Evolutionary conservation across 2,329 filamentous ascomycete genomes (phyloP), one percentile per base, ranked within the genome.

Genomic region (Verticillium zaregamsianum): DNA sequence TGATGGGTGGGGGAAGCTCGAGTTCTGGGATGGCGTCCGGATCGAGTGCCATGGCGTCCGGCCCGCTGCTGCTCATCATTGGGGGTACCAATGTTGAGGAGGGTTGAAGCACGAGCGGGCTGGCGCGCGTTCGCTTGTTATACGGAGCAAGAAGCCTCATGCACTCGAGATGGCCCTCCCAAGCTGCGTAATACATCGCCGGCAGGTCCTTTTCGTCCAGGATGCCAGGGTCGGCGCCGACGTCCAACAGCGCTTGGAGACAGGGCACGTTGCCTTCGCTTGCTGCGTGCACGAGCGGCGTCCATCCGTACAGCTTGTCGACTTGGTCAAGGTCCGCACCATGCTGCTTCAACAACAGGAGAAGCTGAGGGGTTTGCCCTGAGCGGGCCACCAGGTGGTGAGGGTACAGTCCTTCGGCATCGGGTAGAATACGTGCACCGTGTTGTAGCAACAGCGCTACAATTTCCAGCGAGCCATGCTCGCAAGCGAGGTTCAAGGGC

Each of bases 301-400:
- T 98, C 95, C 95, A 99, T 64, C 94, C 92, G 69, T 98, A 98
- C 17, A 99, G 82, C 76, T 97, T 98, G 75, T 99, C 95, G 35
- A 92, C 83, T 73, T 98, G 93, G 70, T 99, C 87, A 54, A 99
- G 82, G 72, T 99, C 89, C 25, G 93, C 94, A 1, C 93, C 93
- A 70, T 95, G 93, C 58, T 90, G 83, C 72, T 93, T 90, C 14
- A 99, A 81, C 45, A 97, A 81, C 15, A 93, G 79, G 12, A 98
- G 81, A 32, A 97, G 84, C 60, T 91, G 83, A 1, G 93, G 90
- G 0, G 88, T 90, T 70, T 93, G 89, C 3, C 92, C 92, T 33
- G 94, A 95, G 61, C 95, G 86, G 28, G 95, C 94, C 23, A 98
- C 94, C 37, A 98, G 85, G 76, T 99, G 95, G 72, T 98, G 95